These are phyloP conservation scores for Rhizopus arrhizus DNA, from an alignment of 371 early-diverging fungal genomes.

Conservation along the genomic window DNA sequence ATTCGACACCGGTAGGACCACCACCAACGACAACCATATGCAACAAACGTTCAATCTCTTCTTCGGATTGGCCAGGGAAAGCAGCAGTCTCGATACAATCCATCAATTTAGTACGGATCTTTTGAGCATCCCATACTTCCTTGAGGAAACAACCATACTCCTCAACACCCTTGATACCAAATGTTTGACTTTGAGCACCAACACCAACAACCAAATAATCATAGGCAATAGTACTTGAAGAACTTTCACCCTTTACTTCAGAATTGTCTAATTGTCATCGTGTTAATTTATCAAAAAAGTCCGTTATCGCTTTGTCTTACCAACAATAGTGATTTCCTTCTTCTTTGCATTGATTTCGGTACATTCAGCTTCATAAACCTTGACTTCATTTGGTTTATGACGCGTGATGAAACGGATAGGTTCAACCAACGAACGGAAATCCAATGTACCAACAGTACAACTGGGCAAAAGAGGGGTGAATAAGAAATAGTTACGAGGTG, in stretches of 20 bases:
- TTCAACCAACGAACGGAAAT: constrained; percentile 81
- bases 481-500: constrained; percentile 91
- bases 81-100: constrained; percentile 90
- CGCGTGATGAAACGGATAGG: constrained; percentile 87
- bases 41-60: constrained; percentile 82
- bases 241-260: constrained; percentile 68
- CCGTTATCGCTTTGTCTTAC: constrained; percentile 41
- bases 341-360: constrained; percentile 78
- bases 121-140: constrained; percentile 87
- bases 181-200: constrained; percentile 90
- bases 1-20: constrained; percentile 96
- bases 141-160: constrained; percentile 90
- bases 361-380: constrained; percentile 87
- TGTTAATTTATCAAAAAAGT: background rate
- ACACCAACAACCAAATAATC: constrained; percentile 89
- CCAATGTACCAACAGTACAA: constrained; percentile 86
- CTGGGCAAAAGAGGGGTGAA: constrained; percentile 91
- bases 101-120: constrained; percentile 86
- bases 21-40: constrained; percentile 97
- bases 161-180: constrained; percentile 85
- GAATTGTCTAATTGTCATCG: constrained; percentile 65
- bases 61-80: constrained; percentile 74
- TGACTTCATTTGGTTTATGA: constrained; percentile 80
- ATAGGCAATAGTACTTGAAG: constrained; percentile 69
- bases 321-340: constrained; percentile 73